Evolutionary conservation across 2,329 filamentous ascomycete species (phyloP).

Genomic region (Aspergillus carbonarius): DNA sequence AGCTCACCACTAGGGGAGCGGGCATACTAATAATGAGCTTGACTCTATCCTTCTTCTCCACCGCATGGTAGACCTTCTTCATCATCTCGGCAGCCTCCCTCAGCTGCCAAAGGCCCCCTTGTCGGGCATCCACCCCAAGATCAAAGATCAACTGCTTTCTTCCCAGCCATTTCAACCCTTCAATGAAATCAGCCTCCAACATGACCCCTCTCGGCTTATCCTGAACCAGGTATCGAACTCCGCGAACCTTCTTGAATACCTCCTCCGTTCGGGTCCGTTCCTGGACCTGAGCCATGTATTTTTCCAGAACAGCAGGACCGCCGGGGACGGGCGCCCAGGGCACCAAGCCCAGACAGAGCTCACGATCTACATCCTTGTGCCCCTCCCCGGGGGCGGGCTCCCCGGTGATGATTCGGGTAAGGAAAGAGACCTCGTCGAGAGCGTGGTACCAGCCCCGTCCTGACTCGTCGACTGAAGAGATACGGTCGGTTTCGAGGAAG

Average conservation of each 20-base stretch:
- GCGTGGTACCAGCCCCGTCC: constrained; percentile 64
- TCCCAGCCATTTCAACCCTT: constrained; percentile 64
- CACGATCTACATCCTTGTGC: constrained; percentile 52
- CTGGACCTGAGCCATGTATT: constrained; percentile 64
- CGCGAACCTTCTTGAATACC: constrained; percentile 68
- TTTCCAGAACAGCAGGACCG: constrained; percentile 58
- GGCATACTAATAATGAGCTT: constrained; percentile 62
- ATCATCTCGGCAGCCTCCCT: constrained; percentile 71
- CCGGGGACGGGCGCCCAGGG: constrained; percentile 83
- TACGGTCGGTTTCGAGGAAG: constrained; percentile 79
- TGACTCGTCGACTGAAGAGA: constrained; percentile 55
- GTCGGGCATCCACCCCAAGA: constrained; percentile 76
- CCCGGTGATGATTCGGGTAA: constrained; percentile 66
- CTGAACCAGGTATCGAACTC: constrained; percentile 81
- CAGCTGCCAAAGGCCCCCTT: constrained; percentile 71
- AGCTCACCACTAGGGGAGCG: neutral
- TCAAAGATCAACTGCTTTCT: constrained; percentile 70
- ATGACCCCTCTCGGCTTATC: constrained; percentile 68
- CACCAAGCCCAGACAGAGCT: constrained; percentile 67
- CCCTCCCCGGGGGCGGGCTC: constrained; percentile 58
- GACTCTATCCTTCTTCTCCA: constrained; percentile 55
- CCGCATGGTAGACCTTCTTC: constrained; percentile 62
- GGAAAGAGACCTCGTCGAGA: constrained; percentile 69
- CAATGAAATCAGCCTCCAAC: constrained; percentile 63
- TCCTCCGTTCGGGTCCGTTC: constrained; percentile 55